These are phyloP conservation scores for Tricholoma flavovirens DNA, from an alignment of 768 basidiomycete species.

Conservation along the genomic window DNA sequence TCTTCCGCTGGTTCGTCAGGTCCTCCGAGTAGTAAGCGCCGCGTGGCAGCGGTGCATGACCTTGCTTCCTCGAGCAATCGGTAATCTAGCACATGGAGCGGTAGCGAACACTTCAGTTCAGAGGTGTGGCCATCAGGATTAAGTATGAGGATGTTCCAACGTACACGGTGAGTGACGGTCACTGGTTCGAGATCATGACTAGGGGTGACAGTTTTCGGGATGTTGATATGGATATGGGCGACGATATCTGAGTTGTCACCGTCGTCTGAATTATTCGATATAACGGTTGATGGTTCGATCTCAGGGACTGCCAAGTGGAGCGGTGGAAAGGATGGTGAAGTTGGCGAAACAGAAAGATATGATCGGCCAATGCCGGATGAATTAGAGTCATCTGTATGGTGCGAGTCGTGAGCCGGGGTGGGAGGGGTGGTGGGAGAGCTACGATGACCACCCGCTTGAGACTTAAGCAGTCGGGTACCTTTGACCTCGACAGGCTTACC, in stretches of 20 bases:
- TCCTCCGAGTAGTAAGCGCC: constrained; percentile 56
- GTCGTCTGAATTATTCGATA: not conserved
- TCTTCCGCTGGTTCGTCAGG: constrained; percentile 32
- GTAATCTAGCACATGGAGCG: constrained; percentile 76
- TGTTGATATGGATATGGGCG: constrained; percentile 51
- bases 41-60: constrained; percentile 63
- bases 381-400: constrained; percentile 4
- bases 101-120: constrained; percentile 91
- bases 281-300: not conserved
- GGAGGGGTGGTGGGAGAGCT: constrained; percentile 8
- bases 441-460: not conserved
- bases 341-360: not conserved
- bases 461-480: constrained; percentile 18
- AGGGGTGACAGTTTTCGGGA: constrained; percentile 61
- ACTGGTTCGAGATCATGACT: constrained; percentile 76
- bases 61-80: constrained; percentile 72
- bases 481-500: constrained; percentile 46
- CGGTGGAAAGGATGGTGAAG: not conserved
- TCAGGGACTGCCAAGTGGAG: not conserved
- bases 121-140: constrained; percentile 92
- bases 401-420: not conserved
- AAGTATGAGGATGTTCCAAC: constrained; percentile 72
- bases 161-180: constrained; percentile 68
- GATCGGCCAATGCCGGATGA: constrained; percentile 4
- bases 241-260: constrained; percentile 40